Base-by-base conservation (phyloP, 441 rosid species). In the Populus tomentosa region DNA sequence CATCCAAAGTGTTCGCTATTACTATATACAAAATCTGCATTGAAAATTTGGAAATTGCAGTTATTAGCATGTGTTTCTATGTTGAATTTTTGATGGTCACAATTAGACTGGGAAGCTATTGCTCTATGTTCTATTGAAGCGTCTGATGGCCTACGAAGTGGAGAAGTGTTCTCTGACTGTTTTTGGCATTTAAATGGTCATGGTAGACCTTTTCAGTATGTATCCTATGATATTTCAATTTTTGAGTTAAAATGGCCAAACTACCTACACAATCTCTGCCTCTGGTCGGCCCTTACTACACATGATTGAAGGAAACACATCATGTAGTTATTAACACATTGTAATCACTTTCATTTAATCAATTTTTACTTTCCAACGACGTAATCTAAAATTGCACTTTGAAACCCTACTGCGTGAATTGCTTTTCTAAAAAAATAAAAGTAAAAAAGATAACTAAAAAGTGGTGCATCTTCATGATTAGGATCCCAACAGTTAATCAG, bases 331-430 rank as follows among this genome's bases (percentile, higher is more conserved):
- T 70, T 18, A 79, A 73, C 21, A 30, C 65, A 67, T 76, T 50
- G 38, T 53, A 70, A 14, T 72, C 26, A 68, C 69, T 71, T 73
- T 68, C 11, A 71, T 74, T 59, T 61, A 38, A 36, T 67, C 23
- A 80, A 69, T 33, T 78, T 63, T 59, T 59, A 38, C 74, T 67
- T 83, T 72, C 30, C 53, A 65, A 68, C 65, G 18, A 68, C 76
- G 66, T 69, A 26, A 63, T 69, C 36, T 33, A 73, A 70, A 16
- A 61, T 78, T 74, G 69, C 75, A 42, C 35, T 63, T 71, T 76
- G 40, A 69, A 65, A 78, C 62, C 77, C 75, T 61, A 7, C 62
- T 36, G 40, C 35, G 65, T 59, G 42, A 33, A 24, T 42, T n/a
- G 8, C 32, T 69, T 10, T 33, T 35, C 23, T 7, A 63, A 36